A percentile compares a stretch with the other conserved stretches of the same genome.
These are phyloP conservation scores for Fusarium sp. DNA, from an alignment of 2,329 filamentous ascomycete genomes.

Conservation along the genomic window DNA sequence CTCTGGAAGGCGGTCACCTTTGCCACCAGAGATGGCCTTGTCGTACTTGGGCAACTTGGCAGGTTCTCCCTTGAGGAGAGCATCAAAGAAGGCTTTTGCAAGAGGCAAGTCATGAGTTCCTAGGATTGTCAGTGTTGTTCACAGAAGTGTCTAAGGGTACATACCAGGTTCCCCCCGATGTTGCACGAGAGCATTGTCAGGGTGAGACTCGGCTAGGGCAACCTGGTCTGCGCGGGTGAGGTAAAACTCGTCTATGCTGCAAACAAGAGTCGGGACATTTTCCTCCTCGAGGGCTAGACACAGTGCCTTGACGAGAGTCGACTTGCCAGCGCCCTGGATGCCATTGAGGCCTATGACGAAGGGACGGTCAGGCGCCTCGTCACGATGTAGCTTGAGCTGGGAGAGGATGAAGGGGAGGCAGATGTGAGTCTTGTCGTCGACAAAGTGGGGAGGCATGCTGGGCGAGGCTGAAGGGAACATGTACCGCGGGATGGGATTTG, in stretches of 20 bases:
- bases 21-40: constrained; percentile 81
- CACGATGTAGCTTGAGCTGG: constrained; percentile 65
- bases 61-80: constrained; percentile 64
- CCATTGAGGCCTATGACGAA: constrained; percentile 90
- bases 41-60: constrained; percentile 81
- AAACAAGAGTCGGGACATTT: constrained; percentile 74
- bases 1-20: constrained; percentile 78
- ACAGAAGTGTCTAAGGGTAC: background rate
- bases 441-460: constrained; percentile 56
- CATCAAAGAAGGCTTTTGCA: constrained; percentile 69
- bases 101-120: constrained; percentile 80
- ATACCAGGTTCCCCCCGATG: constrained; percentile 83
- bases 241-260: constrained; percentile 93
- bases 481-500: constrained; percentile 21
- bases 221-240: constrained; percentile 77
- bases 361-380: constrained; percentile 62
- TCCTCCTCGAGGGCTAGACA: constrained; percentile 68
- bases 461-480: background rate
- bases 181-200: constrained; percentile 80
- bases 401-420: constrained; percentile 82
- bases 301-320: constrained; percentile 81
- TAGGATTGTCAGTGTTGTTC: constrained; percentile 27
- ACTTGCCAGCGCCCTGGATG: constrained; percentile 93
- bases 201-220: constrained; percentile 72
- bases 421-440: constrained; percentile 83